Evolutionary conservation across 495 filamentous ascomycete genomes (phyloP), one percentile per base, ranked within the genome.

Genomic region (Podospora appendiculata): DNA sequence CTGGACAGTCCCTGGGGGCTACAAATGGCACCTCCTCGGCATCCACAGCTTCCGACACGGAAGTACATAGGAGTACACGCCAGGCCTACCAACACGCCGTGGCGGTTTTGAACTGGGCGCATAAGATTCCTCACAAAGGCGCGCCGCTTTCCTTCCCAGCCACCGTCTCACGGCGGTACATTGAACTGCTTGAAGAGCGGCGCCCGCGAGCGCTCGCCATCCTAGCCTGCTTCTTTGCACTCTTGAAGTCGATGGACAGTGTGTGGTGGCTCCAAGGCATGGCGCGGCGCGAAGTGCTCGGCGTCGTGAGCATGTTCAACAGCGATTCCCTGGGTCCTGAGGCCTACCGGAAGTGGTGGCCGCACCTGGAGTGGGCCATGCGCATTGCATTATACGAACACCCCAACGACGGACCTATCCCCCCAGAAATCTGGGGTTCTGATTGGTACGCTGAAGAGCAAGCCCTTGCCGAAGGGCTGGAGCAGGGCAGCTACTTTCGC

Each of bases 231-330:
- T 81, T 79, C 56, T 81, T 81, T 52, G 78, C 76, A 8, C 67
- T 80, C 32, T 72, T 78, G 32, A 79, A 75, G 49, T 70, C 68
- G 14, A 65, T 78, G 12, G 78, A 80, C 50, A 57, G 65, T 25
- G 60, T 79, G 11, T 81, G 78, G 78, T 81, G 78, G 78, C 59
- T 81, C 41, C 66, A 79, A 46, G 78, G 77, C n/a, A 71, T 79
- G 55, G 73, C 77, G 36, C 70, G 75, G 13, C 70, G 75, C 48
- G 78, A 81, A 53, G 75, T 80, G 3, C 70, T 77, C 45, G 78
- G 78, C 8, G 76, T 81, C 14, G 68, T 75, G 14, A 68, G 67
- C 40, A 56, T 79, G 4, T 72, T 81, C 62, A 69, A 75, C 53
- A 65, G 65, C 6, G 71, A 75, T 32, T 69, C 72, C 47, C 65